Conservation (phyloP, 768 basidiomycete species). For the Mycena latifolia region DNA sequence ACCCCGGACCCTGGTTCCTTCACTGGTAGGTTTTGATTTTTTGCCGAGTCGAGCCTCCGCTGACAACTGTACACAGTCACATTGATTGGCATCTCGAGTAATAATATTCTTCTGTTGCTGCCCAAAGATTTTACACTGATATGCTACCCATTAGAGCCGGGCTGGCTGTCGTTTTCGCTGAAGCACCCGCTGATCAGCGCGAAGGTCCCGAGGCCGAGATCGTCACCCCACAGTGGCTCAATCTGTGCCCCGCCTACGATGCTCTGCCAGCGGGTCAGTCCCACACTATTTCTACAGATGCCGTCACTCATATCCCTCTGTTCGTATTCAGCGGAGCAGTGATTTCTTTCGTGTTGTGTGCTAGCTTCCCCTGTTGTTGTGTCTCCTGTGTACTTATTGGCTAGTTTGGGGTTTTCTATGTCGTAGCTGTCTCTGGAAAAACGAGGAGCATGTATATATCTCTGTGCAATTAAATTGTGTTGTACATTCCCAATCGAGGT, state of each 20-base stretch:
- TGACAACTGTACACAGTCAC: conserved; percentile 2
- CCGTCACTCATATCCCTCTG: not conserved
- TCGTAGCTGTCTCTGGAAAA: no score
- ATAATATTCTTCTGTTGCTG: not conserved
- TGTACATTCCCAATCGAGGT: no score
- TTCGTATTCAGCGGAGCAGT: not conserved
- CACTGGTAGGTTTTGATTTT: not conserved
- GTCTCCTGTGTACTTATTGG: no score
- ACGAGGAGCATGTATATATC: no score
- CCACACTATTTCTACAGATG: not conserved
- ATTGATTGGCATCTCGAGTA: conserved; percentile 51
- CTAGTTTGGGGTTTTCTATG: no score
- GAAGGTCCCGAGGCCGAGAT: conserved; percentile 40
- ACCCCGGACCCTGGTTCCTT: conserved; percentile 21
- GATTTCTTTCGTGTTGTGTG: no score
- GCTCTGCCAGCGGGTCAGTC: conserved; percentile 14
- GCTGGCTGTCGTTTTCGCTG: conserved; percentile 54
- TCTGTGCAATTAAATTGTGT: no score
- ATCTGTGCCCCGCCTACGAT: conserved; percentile 25
- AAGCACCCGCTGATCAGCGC: conserved; percentile 44
- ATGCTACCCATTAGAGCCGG: conserved; percentile 40
- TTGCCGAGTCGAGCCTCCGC: conserved; percentile 46
- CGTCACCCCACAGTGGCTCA: conserved; percentile 36
- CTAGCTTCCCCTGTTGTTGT: no score
- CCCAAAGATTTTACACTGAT: not conserved